Conservation (phyloP, 2,329 filamentous ascomycete genomes). For the Pseudogymnoascus sp. region DNA sequence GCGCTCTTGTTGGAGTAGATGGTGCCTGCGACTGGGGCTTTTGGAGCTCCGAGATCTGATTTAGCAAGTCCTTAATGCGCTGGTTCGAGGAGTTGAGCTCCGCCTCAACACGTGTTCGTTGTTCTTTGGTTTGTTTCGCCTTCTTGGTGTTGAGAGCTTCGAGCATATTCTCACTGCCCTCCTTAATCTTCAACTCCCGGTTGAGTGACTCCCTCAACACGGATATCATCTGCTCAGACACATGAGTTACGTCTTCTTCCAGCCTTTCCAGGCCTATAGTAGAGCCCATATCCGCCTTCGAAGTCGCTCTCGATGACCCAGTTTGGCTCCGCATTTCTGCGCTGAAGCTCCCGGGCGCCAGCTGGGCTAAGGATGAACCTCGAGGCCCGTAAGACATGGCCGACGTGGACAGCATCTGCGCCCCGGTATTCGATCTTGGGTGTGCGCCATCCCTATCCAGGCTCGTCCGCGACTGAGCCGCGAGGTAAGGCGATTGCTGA, state of each 20-base stretch:
- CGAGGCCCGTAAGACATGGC: constrained; percentile 57
- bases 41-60: constrained; percentile 53
- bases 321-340: constrained; percentile 72
- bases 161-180: constrained; percentile 94
- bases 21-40: constrained; percentile 34
- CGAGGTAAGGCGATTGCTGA: constrained; percentile 35
- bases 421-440: constrained; percentile 34
- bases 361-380: constrained; percentile 61
- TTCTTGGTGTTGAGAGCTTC: constrained; percentile 93
- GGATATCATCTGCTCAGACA: constrained; percentile 65
- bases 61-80: constrained; percentile 53
- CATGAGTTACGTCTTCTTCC: constrained; percentile 53
- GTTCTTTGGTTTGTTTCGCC: constrained; percentile 87
- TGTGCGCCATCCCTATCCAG: constrained; percentile 51
- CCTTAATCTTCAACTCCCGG: constrained; percentile 95
- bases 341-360: constrained; percentile 77
- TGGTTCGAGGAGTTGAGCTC: constrained; percentile 85
- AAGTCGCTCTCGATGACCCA: constrained; percentile 52
- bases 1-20: constrained; percentile 40
- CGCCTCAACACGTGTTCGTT: constrained; percentile 69
- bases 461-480: constrained; percentile 37
- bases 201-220: constrained; percentile 77
- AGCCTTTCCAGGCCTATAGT: constrained; percentile 44
- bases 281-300: constrained; percentile 47
- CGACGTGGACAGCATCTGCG: constrained; percentile 44